These are phyloP conservation scores for Herpetomonas samuelpessoai DNA, from an alignment of 208 protist genomes.

Conservation along the genomic window DNA sequence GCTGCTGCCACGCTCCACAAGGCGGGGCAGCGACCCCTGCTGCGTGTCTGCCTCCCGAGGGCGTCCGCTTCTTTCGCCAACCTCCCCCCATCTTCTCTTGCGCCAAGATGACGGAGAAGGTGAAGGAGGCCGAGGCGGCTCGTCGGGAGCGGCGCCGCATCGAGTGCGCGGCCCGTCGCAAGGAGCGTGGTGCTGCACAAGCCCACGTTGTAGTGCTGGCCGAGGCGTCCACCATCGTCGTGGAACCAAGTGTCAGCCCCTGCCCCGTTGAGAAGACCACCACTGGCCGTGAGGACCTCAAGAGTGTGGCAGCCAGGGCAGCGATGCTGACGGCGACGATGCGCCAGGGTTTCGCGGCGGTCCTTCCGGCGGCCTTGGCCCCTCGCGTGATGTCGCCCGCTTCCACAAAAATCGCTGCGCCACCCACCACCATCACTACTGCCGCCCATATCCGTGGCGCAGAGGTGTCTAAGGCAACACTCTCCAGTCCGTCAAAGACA, in stretches of 20 bases:
- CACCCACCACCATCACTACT: not conserved
- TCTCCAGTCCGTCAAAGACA: no score
- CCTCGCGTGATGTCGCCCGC: not conserved
- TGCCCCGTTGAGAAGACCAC: no score
- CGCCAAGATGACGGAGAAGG: slow-evolving; percentile 3
- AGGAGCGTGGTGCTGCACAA: not conserved
- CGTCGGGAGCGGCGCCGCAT: not conserved
- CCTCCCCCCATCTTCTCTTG: slow-evolving; percentile 16
- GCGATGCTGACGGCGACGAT: not conserved
- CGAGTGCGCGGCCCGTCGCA: not conserved
- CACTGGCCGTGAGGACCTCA: no score
- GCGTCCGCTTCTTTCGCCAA: slow-evolving; percentile 17
- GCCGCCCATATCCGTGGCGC: not conserved
- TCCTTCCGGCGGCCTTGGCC: not conserved
- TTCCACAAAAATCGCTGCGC: not conserved
- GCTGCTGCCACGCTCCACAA: slow-evolving; percentile 1
- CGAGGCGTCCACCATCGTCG: not conserved
- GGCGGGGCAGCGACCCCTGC: not conserved
- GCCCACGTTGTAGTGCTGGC: no score
- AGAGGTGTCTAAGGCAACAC: no score
- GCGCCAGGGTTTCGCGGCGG: not conserved
- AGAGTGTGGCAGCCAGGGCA: not conserved
- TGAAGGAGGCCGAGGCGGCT: not conserved
- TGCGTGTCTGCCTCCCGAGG: not conserved
- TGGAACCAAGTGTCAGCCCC: not conserved